Evolutionary conservation across 1,284 basidiomycete genomes (phyloP).

Genomic region (Microbotryomycetes sp.): DNA sequence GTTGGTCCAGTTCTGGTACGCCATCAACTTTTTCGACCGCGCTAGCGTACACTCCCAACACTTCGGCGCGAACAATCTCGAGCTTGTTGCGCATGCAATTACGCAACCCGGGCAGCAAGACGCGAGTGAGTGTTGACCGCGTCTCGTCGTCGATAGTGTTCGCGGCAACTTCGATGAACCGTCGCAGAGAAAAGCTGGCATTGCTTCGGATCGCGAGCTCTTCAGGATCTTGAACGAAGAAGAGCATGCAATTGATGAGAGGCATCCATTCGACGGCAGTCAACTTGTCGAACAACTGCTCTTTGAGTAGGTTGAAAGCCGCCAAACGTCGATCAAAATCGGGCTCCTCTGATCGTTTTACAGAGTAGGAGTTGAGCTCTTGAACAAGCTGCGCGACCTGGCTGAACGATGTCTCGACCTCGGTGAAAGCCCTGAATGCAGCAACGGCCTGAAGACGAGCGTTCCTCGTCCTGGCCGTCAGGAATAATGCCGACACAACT

Average conservation of each 20-base stretch:
- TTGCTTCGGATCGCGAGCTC: constrained; percentile 83
- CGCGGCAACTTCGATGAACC: constrained; percentile 61
- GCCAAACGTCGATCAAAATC: constrained; percentile 81
- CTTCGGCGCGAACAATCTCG: constrained; percentile 83
- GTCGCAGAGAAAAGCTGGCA: constrained; percentile 66
- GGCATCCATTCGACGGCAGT: constrained; percentile 68
- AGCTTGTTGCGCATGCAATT: constrained; percentile 69
- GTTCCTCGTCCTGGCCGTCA: constrained; percentile 59
- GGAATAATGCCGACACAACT: constrained; percentile 65
- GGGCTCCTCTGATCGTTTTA: constrained; percentile 75
- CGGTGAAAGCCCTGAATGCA: constrained; percentile 57
- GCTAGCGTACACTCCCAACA: constrained; percentile 70
- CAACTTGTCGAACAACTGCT: constrained; percentile 50
- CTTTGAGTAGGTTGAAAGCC: constrained; percentile 72
- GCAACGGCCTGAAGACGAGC: constrained; percentile 61
- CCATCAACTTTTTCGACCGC: constrained; percentile 50
- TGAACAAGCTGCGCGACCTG: constrained; percentile 53
- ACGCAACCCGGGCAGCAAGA: constrained; percentile 75
- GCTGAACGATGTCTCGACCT: constrained; percentile 49
- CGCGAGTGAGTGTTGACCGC: constrained; percentile 52
- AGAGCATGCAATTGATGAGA: constrained; percentile 72
- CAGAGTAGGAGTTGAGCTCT: constrained; percentile 79
- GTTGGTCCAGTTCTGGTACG: constrained; percentile 31
- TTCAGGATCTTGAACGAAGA: constrained; percentile 80
- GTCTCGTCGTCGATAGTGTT: constrained; percentile 30